Percentiles rank a stretch among this genome's conserved stretches.
phyloP scores from a whole-genome alignment of 306 rosid species.

The Prunus persica region Prunus_persica_NCBIv2 NC_034011.1:15845501-15846000 shows the following conservation, averaged over 20 bases:
- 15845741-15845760: slow-evolving; percentile 29
- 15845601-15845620: slow-evolving; percentile 34
- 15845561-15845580: not conserved
- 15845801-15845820: slow-evolving; percentile 56
- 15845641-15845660: slow-evolving; percentile 20
- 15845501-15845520: slow-evolving; percentile 20
- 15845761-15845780: slow-evolving; percentile 49
- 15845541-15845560: slow-evolving; percentile 8
- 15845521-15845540: slow-evolving; percentile 28
- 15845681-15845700: slow-evolving; percentile 19
- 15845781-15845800: slow-evolving; percentile 84
- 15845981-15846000: slow-evolving; percentile 28
- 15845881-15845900: slow-evolving; percentile 29
- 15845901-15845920: slow-evolving; percentile 40
- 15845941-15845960: slow-evolving; percentile 49
- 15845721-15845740: slow-evolving; percentile 1
- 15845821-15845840: slow-evolving; percentile 40
- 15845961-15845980: slow-evolving; percentile 28
- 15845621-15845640: slow-evolving; percentile 31
- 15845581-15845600: slow-evolving; percentile 8
- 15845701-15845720: slow-evolving; percentile 1
- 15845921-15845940: slow-evolving; percentile 53
- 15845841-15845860: slow-evolving; percentile 20
- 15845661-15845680: slow-evolving; percentile 15
- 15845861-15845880: slow-evolving; percentile 13